Base-by-base conservation (phyloP, 192 early-diverging fungal genomes). In the Jimgerdemannia flammicorona region DNA sequence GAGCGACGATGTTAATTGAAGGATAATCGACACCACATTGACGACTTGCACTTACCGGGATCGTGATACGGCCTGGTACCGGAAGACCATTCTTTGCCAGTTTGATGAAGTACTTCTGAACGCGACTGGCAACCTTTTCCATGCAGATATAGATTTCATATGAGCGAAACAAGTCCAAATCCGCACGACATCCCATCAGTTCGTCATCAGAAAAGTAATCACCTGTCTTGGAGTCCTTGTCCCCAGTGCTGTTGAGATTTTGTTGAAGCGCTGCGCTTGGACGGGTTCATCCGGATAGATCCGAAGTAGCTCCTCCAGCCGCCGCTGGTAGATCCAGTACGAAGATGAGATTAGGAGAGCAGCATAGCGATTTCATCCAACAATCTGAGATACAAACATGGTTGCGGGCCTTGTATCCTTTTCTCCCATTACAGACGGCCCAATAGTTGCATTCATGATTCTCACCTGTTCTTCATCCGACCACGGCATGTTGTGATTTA, bases 51-150 rank as follows among this genome's bases (percentile, higher is more conserved):
- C 70, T 74, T 74, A 70, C 79, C 4, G 89, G 87, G 73, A 88
- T 86, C 29, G 87, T 88, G 44, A 85, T 87, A 4, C 87, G 71
- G 40, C 91, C 92, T 39, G 92, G 91, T 20, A 92, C 88, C 39
- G 90, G 90, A 66, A 93, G 73, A 4, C 92, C 92, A 40, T 85
- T 82, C 67, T 91, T 92, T n/a, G 85, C 86, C 64, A 93, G 75
- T 78, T 93, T 93, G 82, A 91, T 91, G 81, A 92, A 92, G 78
- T 93, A 92, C 77, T 93, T 93, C 84, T 93, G 92, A 39, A 93
- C 88, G 59, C 91, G 87, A 75, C 92, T 93, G 9, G 89, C 90
- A 54, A 59, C 49, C 49, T 59, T 29, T 29, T 29, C 29, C 29
- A 29, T 29, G 29, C 29, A 29, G 29, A 29, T 29, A 29, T 29